These are phyloP conservation scores for Acacia concinna DNA, from an alignment of 331 rosid genomes.

Conservation along the genomic window DNA sequence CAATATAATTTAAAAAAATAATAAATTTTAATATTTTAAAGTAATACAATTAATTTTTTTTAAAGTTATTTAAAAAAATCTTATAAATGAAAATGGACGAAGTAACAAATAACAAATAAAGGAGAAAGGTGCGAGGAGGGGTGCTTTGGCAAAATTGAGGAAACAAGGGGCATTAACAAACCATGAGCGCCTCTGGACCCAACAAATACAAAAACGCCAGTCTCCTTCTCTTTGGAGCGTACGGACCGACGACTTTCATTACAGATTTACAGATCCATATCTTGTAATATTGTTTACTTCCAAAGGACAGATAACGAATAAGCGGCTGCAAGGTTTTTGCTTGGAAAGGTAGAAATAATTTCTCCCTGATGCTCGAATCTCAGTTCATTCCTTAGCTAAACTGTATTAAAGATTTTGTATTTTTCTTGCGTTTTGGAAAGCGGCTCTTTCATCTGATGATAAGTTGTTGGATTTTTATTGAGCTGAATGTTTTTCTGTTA, in stretches of 20 bases:
- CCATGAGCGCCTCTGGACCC: not conserved
- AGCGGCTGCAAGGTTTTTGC: conserved; percentile 14
- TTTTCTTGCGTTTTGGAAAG: not conserved
- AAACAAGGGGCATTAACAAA: not conserved
- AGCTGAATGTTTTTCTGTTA: conserved; percentile 18
- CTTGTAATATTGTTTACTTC: conserved; percentile 39
- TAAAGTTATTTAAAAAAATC: too few relatives aligned
- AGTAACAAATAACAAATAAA: too few relatives aligned
- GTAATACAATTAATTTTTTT: too few relatives aligned
- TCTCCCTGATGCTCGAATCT: not conserved
- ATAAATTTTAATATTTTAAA: too few relatives aligned
- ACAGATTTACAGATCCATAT: conserved; percentile 6
- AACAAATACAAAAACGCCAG: not conserved
- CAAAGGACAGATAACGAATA: not conserved
- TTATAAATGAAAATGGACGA: too few relatives aligned
- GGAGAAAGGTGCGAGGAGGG: not conserved
- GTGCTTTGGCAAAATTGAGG: not conserved
- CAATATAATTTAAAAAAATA: too few relatives aligned
- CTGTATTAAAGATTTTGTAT: not conserved
- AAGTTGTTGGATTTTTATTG: not conserved
- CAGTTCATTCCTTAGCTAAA: not conserved
- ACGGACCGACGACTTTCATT: not conserved
- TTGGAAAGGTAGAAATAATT: conserved; percentile 39
- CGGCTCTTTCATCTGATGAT: not conserved
- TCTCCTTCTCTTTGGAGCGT: conserved; percentile 7